A percentile compares a stretch with the other conserved stretches of the same genome.
These are phyloP conservation scores for Kwoniella pini DNA, from an alignment of 768 basidiomycete species.

Conservation along the genomic window DNA sequence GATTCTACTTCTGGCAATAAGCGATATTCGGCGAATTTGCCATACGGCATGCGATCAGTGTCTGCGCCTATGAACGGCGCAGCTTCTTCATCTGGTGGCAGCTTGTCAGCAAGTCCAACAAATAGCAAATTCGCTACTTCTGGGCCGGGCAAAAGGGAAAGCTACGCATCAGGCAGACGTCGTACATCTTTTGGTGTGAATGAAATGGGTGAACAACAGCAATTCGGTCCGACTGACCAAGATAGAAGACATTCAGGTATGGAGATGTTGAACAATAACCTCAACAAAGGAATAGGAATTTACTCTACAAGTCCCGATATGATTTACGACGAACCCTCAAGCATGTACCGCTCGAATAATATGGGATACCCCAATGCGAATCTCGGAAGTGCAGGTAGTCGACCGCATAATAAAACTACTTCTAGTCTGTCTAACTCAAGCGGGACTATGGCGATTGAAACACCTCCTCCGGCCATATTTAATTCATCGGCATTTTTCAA, in stretches of 20 bases:
- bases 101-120: conserved; percentile 44
- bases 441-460: conserved; percentile 29
- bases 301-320: conserved; percentile 3
- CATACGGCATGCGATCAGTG: conserved; percentile 37
- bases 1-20: background rate
- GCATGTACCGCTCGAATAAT: conserved; percentile 83
- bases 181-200: conserved; percentile 5
- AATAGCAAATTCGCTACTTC: conserved; percentile 38
- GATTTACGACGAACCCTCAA: conserved; percentile 55
- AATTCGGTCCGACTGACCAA: background rate
- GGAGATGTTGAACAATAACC: conserved; percentile 14
- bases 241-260: conserved; percentile 18
- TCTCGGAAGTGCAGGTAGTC: conserved; percentile 35
- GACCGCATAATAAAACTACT: conserved; percentile 37
- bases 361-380: conserved; percentile 75
- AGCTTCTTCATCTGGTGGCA: conserved; percentile 36
- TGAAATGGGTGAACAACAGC: conserved; percentile 8
- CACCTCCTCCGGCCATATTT: conserved; percentile 20
- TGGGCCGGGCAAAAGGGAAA: conserved; percentile 26
- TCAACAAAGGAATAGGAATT: background rate
- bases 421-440: conserved; percentile 41
- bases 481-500: conserved; percentile 16
- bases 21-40: conserved; percentile 12
- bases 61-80: conserved; percentile 44
- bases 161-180: conserved; percentile 23